Evolutionary conservation across 495 filamentous ascomycete genomes (phyloP).

Genomic region (Aspergillus sparsus): DNA sequence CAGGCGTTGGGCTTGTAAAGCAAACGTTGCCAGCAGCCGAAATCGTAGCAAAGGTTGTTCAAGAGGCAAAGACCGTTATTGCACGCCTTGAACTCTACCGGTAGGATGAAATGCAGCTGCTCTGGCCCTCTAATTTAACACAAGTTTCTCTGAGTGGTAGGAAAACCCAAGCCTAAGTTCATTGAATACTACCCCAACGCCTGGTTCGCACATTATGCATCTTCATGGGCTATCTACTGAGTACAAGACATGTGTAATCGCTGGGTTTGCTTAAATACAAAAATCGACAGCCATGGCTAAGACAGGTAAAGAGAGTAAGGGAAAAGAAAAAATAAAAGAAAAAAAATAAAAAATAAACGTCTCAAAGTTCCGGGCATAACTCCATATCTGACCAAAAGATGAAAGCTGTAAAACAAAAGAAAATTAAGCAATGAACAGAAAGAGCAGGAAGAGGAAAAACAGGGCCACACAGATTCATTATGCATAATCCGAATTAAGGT

Average conservation of each 20-base stretch:
- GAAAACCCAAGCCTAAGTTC: neutral
- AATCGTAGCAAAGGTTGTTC: slow-evolving; percentile 31
- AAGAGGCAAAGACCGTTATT: slow-evolving; percentile 19
- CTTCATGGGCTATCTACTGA: slow-evolving; percentile 15
- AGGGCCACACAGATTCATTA: slow-evolving; percentile 10
- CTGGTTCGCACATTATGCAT: slow-evolving; percentile 15
- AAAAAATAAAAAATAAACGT: slow-evolving; percentile 3
- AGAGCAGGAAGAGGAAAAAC: slow-evolving; percentile 6
- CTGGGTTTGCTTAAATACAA: slow-evolving; percentile 12
- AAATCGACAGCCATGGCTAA: slow-evolving; percentile 5
- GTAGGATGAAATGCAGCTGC: neutral
- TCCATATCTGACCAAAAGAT: slow-evolving; percentile 24
- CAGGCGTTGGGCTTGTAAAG: slow-evolving; percentile 42
- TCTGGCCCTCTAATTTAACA: neutral
- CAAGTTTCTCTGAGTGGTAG: neutral
- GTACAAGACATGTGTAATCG: slow-evolving; percentile 10
- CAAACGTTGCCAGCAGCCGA: slow-evolving; percentile 29
- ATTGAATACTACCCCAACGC: neutral
- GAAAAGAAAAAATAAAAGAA: neutral
- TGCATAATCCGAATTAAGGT: slow-evolving; percentile 18
- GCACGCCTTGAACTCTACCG: slow-evolving; percentile 1
- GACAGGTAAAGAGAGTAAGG: neutral
- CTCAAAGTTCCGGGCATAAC: slow-evolving; percentile 15
- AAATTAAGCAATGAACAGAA: slow-evolving; percentile 4
- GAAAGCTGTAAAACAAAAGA: slow-evolving; percentile 3